These are phyloP conservation scores for Talaromyces adpressus DNA, from an alignment of 495 filamentous ascomycete genomes.

Conservation along the genomic window DNA sequence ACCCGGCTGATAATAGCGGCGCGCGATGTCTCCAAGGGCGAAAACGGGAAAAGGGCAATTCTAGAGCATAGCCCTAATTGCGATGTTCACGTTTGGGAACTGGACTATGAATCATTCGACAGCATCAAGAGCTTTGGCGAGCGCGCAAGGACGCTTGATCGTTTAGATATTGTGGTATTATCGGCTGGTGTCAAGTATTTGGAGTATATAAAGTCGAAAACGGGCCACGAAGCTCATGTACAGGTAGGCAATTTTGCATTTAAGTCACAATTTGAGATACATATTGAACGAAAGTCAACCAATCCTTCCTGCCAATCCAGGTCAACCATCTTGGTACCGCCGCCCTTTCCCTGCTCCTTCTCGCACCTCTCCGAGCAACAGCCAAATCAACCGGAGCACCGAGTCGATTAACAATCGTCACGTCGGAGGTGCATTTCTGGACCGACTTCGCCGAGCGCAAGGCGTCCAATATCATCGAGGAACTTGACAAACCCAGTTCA, in stretches of 20 bases:
- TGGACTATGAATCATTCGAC: not conserved
- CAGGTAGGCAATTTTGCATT: not conserved
- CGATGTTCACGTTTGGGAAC: not conserved
- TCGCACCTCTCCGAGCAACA: not conserved
- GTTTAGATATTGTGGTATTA: not conserved
- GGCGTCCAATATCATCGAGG: not conserved
- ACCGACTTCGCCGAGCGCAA: not conserved
- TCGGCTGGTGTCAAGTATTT: not conserved
- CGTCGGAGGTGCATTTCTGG: not conserved
- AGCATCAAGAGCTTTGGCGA: not conserved
- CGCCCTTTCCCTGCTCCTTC: not conserved
- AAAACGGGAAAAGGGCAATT: not conserved
- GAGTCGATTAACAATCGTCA: not conserved
- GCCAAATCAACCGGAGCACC: not conserved
- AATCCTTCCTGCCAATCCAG: not conserved
- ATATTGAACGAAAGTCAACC: not conserved
- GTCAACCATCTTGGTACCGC: not conserved
- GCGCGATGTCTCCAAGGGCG: not conserved
- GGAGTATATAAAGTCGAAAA: not conserved
- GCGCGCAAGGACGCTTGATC: not conserved
- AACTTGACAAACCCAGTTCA: not conserved
- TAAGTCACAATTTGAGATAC: not conserved
- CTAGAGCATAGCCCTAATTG: not conserved
- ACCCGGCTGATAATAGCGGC: not conserved
- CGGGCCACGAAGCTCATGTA: not conserved